These are phyloP conservation scores for Agrocybe pediades DNA, from an alignment of 768 basidiomycete species.

Conservation along the genomic window DNA sequence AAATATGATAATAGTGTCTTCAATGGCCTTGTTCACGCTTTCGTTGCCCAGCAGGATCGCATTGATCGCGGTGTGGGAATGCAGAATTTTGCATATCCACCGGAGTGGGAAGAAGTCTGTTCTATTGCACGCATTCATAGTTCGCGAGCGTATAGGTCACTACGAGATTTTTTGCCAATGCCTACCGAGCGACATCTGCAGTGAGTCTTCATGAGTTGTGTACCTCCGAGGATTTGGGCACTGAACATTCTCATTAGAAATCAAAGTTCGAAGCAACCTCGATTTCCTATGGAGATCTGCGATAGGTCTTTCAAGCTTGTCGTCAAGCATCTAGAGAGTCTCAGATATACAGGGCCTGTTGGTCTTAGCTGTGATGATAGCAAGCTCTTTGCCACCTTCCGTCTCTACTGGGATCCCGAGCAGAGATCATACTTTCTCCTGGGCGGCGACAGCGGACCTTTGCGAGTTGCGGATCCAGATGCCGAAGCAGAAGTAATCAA, in stretches of 20 bases:
- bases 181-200: background rate
- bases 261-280: constrained; percentile 15
- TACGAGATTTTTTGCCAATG: constrained; percentile 15
- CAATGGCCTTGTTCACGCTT: constrained; percentile 23
- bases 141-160: constrained; percentile 25
- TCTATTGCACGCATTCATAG: constrained; percentile 26
- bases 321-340: constrained; percentile 9
- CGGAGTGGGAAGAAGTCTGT: constrained; percentile 29
- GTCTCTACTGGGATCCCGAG: constrained; percentile 23
- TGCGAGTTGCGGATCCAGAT: constrained; percentile 23
- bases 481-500: constrained; percentile 11
- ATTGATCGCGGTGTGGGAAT: constrained; percentile 28
- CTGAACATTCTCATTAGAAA: background rate
- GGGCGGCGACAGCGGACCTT: constrained; percentile 22
- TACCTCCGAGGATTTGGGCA: too few species aligned
- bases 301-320: constrained; percentile 19
- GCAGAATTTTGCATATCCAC: constrained; percentile 37
- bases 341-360: constrained; percentile 24
- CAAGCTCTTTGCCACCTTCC: constrained; percentile 27
- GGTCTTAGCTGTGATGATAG: constrained; percentile 37
- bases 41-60: constrained; percentile 23
- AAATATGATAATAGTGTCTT: constrained; percentile 12
- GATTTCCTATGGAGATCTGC: constrained; percentile 23
- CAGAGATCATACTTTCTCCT: constrained; percentile 23
- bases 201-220: background rate